phyloP scores from a whole-genome alignment of 164 flowering plant genomes.

The Magnolia kwangsiensis region DNA sequence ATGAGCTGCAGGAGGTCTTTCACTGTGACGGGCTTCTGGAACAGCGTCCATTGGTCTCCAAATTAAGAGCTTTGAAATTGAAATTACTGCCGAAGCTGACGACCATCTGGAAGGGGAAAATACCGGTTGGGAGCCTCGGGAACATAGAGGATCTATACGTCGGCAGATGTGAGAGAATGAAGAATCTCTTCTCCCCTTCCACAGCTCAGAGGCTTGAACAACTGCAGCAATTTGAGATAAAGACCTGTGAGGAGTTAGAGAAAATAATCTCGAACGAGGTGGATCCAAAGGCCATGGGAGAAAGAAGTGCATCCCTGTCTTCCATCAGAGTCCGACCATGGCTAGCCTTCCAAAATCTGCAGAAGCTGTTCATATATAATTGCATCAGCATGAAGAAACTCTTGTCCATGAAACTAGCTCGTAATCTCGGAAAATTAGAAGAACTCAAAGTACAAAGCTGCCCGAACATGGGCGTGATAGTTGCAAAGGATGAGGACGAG shows the following conservation, averaged over 20 bases:
- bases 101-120: conserved; percentile 5
- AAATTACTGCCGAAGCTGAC: neutral
- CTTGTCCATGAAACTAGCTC: neutral
- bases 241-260: neutral
- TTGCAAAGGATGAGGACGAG: neutral
- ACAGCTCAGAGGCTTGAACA: no score
- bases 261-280: neutral
- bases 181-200: neutral
- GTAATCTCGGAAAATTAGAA: neutral
- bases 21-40: neutral
- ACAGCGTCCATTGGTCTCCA: neutral
- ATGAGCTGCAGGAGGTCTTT: neutral
- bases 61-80: neutral
- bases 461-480: neutral
- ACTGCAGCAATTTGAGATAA: neutral
- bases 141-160: neutral
- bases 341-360: neutral
- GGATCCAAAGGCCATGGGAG: neutral
- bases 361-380: rapidly evolving
- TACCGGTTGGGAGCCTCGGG: conserved; percentile 6
- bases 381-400: neutral
- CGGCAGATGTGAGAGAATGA: neutral
- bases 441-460: neutral
- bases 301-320: neutral
- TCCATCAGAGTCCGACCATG: neutral